phyloP scores from a whole-genome alignment of 164 flowering plant genomes.

The Stephania yunnanensis region DNA sequence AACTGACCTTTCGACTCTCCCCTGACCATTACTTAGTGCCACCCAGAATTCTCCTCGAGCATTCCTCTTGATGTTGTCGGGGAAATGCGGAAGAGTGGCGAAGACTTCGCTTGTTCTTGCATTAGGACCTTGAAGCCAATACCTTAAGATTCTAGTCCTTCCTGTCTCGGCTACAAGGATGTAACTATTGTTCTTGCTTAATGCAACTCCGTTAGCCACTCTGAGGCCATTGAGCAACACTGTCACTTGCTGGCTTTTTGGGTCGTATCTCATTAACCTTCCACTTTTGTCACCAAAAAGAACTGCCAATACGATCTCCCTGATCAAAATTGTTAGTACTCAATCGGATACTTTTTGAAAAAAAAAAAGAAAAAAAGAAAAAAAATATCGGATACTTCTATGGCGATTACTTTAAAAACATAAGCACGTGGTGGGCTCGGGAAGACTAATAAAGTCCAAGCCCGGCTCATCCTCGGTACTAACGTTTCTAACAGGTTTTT shows the following conservation, averaged over 20 bases:
- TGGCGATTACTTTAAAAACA: no score
- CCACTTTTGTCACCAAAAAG: constrained; percentile 23
- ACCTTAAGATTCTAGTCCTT: constrained; percentile 7
- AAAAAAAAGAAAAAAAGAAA: no score
- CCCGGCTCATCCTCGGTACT: no score
- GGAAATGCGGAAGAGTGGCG: constrained; percentile 10
- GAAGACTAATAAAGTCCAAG: no score
- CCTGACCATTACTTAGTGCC: constrained; percentile 4
- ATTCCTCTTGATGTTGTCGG: constrained; percentile 9
- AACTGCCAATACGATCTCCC: constrained; percentile 8
- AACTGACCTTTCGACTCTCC: background rate
- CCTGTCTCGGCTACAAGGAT: constrained; percentile 19
- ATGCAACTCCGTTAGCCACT: constrained; percentile 19
- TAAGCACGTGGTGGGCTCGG: no score
- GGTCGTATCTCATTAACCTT: constrained; percentile 24
- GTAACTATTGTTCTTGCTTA: constrained; percentile 22
- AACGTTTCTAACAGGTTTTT: no score
- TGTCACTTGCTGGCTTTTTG: constrained; percentile 12
- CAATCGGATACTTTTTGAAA: no score
- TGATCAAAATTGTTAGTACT: background rate
- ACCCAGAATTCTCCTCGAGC: constrained; percentile 11
- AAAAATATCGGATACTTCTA: no score
- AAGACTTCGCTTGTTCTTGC: constrained; percentile 14
- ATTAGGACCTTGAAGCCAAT: constrained; percentile 19
- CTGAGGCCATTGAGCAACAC: constrained; percentile 20